Percentiles rank a stretch among this genome's conserved stretches.
Evolutionary conservation across 768 basidiomycete species (phyloP).

Genomic region (Russula sp.): DNA sequence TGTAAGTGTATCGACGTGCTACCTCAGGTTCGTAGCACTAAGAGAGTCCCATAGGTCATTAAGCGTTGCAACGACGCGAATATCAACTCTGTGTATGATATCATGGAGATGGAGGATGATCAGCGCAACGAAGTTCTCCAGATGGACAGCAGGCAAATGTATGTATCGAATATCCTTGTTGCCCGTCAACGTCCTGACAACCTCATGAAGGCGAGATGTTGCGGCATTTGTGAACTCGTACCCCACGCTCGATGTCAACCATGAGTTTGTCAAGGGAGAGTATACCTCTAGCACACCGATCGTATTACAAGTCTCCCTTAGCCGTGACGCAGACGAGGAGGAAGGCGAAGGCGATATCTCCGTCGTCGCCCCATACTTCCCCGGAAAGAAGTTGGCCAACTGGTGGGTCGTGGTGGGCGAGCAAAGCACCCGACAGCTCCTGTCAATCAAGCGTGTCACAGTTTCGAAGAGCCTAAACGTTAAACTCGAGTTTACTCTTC

Average conservation of each 20-base stretch:
- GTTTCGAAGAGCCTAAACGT: constrained; percentile 63
- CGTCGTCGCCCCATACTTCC: constrained; percentile 93
- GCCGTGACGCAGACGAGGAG: constrained; percentile 63
- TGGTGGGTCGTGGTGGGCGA: constrained; percentile 99
- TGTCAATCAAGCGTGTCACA: constrained; percentile 85
- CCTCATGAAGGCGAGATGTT: constrained; percentile 69
- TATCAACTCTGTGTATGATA: constrained; percentile 88
- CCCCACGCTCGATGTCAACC: constrained; percentile 88
- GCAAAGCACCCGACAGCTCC: constrained; percentile 66
- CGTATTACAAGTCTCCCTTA: constrained; percentile 66
- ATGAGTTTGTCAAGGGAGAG: constrained; percentile 80
- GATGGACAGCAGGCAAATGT: constrained; percentile 86
- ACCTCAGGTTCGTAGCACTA: not conserved
- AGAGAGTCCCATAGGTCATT: constrained; percentile 45
- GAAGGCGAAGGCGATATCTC: constrained; percentile 61
- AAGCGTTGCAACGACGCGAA: constrained; percentile 76
- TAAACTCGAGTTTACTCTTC: constrained; percentile 84
- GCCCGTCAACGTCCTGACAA: constrained; percentile 19
- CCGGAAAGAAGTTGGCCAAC: constrained; percentile 81
- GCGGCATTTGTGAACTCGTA: constrained; percentile 96
- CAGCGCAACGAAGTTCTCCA: constrained; percentile 72
- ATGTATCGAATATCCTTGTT: constrained; percentile 29
- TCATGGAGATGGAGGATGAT: constrained; percentile 98
- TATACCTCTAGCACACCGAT: constrained; percentile 85
- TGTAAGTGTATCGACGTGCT: constrained; percentile 34